phyloP scores from a whole-genome alignment of 768 basidiomycete genomes.

The Pleurotus eryngii region DNA sequence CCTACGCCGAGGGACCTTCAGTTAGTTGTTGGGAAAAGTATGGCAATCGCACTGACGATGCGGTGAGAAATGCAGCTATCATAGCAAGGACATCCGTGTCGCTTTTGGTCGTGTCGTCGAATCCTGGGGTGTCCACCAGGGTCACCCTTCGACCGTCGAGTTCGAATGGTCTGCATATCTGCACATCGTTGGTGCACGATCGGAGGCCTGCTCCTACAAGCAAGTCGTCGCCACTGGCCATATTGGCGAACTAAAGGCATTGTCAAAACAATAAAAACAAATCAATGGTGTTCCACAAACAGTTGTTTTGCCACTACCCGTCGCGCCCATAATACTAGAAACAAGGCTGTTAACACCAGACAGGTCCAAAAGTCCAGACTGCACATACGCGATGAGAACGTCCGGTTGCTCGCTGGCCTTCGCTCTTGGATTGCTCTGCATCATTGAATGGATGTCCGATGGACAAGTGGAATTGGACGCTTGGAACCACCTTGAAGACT shows the following conservation, averaged over 20 bases:
- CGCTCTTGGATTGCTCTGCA: too few relatives aligned
- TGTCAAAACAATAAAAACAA: not conserved
- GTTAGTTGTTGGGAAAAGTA: not conserved
- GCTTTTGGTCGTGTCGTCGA: slow-evolving; percentile 49
- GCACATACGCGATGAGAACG: not conserved
- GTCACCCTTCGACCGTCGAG: slow-evolving; percentile 39
- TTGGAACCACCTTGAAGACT: too few relatives aligned
- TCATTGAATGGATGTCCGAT: too few relatives aligned
- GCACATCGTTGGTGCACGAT: slow-evolving; percentile 49
- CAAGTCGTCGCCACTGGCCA: slow-evolving; percentile 44
- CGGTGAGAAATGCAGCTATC: slow-evolving; percentile 39
- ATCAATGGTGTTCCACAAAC: not conserved
- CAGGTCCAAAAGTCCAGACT: not conserved
- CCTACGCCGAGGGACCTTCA: slow-evolving; percentile 6
- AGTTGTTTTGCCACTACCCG: not conserved
- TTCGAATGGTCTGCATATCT: slow-evolving; percentile 37
- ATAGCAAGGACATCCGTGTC: slow-evolving; percentile 47
- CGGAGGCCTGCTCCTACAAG: slow-evolving; percentile 41
- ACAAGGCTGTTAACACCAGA: not conserved
- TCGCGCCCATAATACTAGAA: not conserved
- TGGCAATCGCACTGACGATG: slow-evolving; percentile 12
- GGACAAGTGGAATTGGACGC: too few relatives aligned
- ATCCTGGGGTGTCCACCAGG: slow-evolving; percentile 60
- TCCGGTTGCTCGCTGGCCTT: too few relatives aligned
- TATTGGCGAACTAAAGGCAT: slow-evolving; percentile 46